Conservation (phyloP, 257 asterid genomes). For the Gentiana macrophylla region DNA sequence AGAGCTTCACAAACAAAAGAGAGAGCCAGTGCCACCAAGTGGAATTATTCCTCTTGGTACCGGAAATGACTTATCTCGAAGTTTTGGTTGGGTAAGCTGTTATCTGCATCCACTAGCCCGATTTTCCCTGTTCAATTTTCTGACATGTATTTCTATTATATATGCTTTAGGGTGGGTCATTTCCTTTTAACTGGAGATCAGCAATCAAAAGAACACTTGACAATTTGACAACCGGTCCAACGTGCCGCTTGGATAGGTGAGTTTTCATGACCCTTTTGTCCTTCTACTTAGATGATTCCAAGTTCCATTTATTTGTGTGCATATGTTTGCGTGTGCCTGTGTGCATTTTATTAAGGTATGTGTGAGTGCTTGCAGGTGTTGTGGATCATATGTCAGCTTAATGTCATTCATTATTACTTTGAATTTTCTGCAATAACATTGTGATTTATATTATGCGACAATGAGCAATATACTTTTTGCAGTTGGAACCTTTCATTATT, state of each 20-base stretch:
- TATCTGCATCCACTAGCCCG: slow-evolving; percentile 9
- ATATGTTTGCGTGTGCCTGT: no score
- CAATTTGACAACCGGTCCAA: slow-evolving; percentile 47
- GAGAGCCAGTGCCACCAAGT: slow-evolving; percentile 75
- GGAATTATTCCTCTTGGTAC: slow-evolving; percentile 95
- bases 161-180: slow-evolving; percentile 73
- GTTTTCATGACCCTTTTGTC: background rate
- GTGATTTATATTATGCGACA: background rate
- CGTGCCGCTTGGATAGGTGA: slow-evolving; percentile 66
- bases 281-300: background rate
- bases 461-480: slow-evolving; percentile 20
- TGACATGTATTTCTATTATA: slow-evolving; percentile 9
- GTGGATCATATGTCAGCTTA: background rate
- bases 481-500: slow-evolving; percentile 84
- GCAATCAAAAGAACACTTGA: slow-evolving; percentile 78
- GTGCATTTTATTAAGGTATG: no score
- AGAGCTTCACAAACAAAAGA: slow-evolving; percentile 48
- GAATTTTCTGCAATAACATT: background rate
- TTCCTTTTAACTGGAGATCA: slow-evolving; percentile 92
- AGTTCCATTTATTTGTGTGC: no score
- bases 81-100: slow-evolving; percentile 86
- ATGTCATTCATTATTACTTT: background rate
- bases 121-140: slow-evolving; percentile 13
- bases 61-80: slow-evolving; percentile 93
- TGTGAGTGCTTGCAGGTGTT: no score